Evolutionary conservation across 495 filamentous ascomycete genomes (phyloP).

Genomic region (Xylaria curta): DNA sequence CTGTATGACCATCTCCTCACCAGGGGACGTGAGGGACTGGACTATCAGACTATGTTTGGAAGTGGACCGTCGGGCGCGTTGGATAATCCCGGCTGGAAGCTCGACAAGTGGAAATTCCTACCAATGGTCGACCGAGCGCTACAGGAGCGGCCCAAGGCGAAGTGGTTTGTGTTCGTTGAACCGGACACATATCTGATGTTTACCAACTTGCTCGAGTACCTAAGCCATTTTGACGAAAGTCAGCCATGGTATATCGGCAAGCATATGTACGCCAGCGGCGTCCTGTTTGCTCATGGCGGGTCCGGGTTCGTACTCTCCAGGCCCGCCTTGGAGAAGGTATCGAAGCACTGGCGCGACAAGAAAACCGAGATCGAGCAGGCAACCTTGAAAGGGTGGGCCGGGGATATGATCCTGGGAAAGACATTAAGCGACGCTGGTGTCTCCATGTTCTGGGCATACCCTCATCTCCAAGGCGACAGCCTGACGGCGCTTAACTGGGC

Average conservation of each 20-base stretch:
- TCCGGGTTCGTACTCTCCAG: constrained; percentile 56
- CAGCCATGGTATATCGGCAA: constrained; percentile 54
- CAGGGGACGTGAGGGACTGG: constrained; percentile 21
- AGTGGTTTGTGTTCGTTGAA: constrained; percentile 28
- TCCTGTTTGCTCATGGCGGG: constrained; percentile 57
- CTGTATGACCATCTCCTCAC: constrained; percentile 27
- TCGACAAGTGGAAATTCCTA: constrained; percentile 28
- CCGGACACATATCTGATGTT: constrained; percentile 27
- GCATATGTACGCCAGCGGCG: constrained; percentile 39
- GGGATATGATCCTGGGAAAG: constrained; percentile 55
- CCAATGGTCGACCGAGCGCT: constrained; percentile 26
- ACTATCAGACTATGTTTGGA: constrained; percentile 22
- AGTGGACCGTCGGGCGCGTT: constrained; percentile 20
- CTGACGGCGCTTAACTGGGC: constrained; percentile 48
- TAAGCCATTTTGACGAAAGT: constrained; percentile 44
- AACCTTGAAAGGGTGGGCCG: constrained; percentile 50
- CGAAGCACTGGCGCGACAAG: constrained; percentile 27
- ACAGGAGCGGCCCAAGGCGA: constrained; percentile 17
- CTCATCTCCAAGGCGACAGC: constrained; percentile 43
- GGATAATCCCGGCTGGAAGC: constrained; percentile 29
- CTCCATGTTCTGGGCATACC: constrained; percentile 51
- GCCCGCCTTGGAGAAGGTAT: constrained; percentile 48
- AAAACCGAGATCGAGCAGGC: constrained; percentile 34
- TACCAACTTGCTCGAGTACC: constrained; percentile 25
- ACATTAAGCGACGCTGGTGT: constrained; percentile 47